These are phyloP conservation scores for Sporobolomyces roseus DNA, from an alignment of 768 basidiomycete genomes.

Conservation along the genomic window DNA sequence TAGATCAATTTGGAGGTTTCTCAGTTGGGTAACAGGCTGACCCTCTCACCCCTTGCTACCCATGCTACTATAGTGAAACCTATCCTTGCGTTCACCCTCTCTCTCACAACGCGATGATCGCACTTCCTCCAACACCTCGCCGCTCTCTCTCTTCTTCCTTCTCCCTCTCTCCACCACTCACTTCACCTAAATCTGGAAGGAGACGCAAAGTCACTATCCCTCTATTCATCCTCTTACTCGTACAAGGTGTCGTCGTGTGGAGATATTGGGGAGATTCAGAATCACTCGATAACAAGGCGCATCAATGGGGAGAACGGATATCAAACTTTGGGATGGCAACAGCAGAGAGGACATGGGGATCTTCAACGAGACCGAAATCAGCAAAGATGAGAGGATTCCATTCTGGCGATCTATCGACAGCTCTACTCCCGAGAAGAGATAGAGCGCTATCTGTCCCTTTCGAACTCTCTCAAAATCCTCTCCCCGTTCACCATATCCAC, in stretches of 20 bases:
- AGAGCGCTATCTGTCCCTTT: constrained; percentile 15
- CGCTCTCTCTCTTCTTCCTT: constrained; percentile 9
- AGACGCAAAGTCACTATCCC: constrained; percentile 20
- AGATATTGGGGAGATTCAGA: constrained; percentile 6
- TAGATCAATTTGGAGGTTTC: background rate
- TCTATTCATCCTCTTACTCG: constrained; percentile 17
- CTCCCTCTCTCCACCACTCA: background rate
- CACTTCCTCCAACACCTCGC: constrained; percentile 36
- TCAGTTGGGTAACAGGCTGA: no score
- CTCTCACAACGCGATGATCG: constrained; percentile 14
- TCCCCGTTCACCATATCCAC: constrained; percentile 34
- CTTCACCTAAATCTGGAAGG: constrained; percentile 13
- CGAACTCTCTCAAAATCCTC: constrained; percentile 24
- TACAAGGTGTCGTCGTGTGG: constrained; percentile 17
- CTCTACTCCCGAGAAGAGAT: constrained; percentile 8
- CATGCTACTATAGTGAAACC: no score
- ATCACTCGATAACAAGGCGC: background rate
- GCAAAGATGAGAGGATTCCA: background rate
- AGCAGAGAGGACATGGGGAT: background rate
- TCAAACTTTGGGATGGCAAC: background rate
- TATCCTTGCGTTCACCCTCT: background rate
- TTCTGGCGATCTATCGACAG: constrained; percentile 8
- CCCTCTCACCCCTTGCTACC: no score
- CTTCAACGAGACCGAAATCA: background rate
- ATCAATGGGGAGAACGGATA: constrained; percentile 10